Percentiles rank a stretch among this genome's conserved stretches.
Conservation (phyloP, 192 early-diverging fungal species). For the Umbelopsis isabellina region DNA sequence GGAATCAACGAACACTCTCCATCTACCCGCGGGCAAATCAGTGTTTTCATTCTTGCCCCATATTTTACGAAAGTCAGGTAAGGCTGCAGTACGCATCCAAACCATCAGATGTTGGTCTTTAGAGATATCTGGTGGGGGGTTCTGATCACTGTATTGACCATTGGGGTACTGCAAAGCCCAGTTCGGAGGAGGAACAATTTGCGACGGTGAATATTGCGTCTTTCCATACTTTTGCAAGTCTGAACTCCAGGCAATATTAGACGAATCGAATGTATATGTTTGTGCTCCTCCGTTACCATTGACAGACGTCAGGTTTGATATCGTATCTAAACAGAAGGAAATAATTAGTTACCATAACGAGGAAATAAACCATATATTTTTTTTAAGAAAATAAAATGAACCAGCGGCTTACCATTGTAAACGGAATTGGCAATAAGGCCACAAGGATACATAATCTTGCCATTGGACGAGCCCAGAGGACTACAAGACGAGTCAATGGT, state of each 20-base stretch:
- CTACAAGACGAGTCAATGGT: conserved; percentile 40
- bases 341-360: background rate
- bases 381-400: too few relatives aligned
- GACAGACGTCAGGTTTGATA: conserved; percentile 27
- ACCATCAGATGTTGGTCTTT: conserved; percentile 85
- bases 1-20: conserved; percentile 67
- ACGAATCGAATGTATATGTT: conserved; percentile 58
- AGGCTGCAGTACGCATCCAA: conserved; percentile 94
- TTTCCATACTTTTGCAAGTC: conserved; percentile 78
- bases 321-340: conserved; percentile 24
- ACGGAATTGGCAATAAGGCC: conserved; percentile 90
- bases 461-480: conserved; percentile 32
- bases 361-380: too few relatives aligned
- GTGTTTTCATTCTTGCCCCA: conserved; percentile 75
- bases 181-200: conserved; percentile 80
- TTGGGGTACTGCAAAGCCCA: conserved; percentile 72
- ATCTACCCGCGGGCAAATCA: conserved; percentile 67
- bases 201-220: conserved; percentile 48
- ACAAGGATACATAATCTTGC: conserved; percentile 78
- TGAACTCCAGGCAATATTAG: conserved; percentile 85
- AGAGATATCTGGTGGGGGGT: conserved; percentile 66
- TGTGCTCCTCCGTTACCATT: background rate
- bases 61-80: conserved; percentile 93
- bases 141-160: conserved; percentile 43
- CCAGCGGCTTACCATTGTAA: conserved; percentile 70